These are phyloP conservation scores for Moesziomyces sp. DNA, from an alignment of 1,284 basidiomycete genomes.

Conservation along the genomic window DNA sequence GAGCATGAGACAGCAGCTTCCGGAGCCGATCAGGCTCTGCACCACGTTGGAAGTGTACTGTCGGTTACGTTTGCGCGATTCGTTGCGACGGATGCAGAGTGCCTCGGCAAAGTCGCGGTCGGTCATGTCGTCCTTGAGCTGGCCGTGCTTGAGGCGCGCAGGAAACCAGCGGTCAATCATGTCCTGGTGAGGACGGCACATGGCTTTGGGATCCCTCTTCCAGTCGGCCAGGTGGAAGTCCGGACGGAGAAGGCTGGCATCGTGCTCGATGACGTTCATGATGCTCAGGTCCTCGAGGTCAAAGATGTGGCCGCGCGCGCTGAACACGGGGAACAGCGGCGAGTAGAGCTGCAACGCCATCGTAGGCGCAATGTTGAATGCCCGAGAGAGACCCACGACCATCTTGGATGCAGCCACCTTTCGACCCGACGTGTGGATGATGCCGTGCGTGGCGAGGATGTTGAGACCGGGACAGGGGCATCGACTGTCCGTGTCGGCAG, in stretches of 20 bases:
- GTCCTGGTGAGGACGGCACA: conserved; percentile 41
- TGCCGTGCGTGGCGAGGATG: conserved; percentile 36
- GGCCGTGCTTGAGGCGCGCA: conserved; percentile 24
- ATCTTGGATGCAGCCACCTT: conserved; percentile 32
- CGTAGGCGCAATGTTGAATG: conserved; percentile 41
- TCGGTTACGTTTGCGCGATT: conserved; percentile 22
- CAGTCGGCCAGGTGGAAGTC: conserved; percentile 34
- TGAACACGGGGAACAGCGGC: conserved; percentile 35
- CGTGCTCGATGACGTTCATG: conserved; percentile 41
- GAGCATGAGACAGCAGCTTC: conserved; percentile 47
- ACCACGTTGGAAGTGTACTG: conserved; percentile 36
- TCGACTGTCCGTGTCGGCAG: conserved; percentile 30
- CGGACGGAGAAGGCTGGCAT: conserved; percentile 34
- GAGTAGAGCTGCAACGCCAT: conserved; percentile 52
- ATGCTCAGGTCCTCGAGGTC: conserved; percentile 31
- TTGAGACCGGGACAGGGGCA: conserved; percentile 45
- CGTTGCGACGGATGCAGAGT: conserved; percentile 21
- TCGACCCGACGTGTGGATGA: conserved; percentile 24
- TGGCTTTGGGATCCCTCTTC: conserved; percentile 20
- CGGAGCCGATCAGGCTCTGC: conserved; percentile 35
- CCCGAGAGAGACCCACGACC: conserved; percentile 31
- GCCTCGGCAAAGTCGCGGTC: conserved; percentile 36
- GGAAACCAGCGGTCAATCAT: conserved; percentile 49
- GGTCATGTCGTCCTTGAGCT: conserved; percentile 20
- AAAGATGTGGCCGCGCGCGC: conserved; percentile 19